Percentiles rank a stretch among this genome's conserved stretches.
phyloP scores from a whole-genome alignment of 352 stramenopile genomes.

The Phytopythium boreale region DNA sequence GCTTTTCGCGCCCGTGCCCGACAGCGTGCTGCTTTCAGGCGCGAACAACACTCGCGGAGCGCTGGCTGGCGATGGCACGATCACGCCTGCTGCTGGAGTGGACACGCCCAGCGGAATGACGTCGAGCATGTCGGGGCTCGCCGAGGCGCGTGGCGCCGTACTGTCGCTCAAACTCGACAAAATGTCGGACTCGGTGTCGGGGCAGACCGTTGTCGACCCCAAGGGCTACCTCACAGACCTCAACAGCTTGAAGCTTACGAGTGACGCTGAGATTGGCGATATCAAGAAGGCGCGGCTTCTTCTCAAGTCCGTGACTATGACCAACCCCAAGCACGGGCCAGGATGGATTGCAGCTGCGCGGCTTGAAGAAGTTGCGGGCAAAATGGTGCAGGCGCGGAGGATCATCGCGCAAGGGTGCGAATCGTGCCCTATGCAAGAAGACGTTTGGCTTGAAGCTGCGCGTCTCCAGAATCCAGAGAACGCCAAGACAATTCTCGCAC shows the following conservation, averaged over 20 bases:
- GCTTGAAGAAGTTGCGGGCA: conserved; percentile 96
- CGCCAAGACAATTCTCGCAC: conserved; percentile 96
- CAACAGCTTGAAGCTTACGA: conserved; percentile 92
- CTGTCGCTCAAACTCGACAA: conserved; percentile 96
- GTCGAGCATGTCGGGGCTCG: conserved; percentile 84
- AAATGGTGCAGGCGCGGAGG: conserved; percentile 95
- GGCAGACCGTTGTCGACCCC: conserved; percentile 97
- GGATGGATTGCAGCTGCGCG: conserved; percentile 98
- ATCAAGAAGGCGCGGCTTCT: conserved; percentile 98
- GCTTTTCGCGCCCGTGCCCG: conserved; percentile 94
- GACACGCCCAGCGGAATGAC: conserved; percentile 64
- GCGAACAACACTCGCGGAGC: conserved; percentile 13
- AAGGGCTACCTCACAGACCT: conserved; percentile 98
- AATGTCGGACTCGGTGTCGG: conserved; percentile 95
- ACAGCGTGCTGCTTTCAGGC: conserved; percentile 86
- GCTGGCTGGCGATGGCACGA: conserved; percentile 30
- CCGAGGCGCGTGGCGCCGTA: conserved; percentile 91
- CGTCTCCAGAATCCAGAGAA: conserved; percentile 95
- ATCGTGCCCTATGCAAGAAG: conserved; percentile 94
- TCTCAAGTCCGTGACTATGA: conserved; percentile 95
- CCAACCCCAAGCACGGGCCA: conserved; percentile 97
- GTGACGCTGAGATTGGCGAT: conserved; percentile 95
- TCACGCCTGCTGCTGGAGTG: conserved; percentile 34
- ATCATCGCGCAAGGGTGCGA: conserved; percentile 98
- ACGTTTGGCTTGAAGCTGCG: conserved; percentile 98